Conservation (phyloP, 257 asterid species). For the Solanum gracilifrons region DNA sequence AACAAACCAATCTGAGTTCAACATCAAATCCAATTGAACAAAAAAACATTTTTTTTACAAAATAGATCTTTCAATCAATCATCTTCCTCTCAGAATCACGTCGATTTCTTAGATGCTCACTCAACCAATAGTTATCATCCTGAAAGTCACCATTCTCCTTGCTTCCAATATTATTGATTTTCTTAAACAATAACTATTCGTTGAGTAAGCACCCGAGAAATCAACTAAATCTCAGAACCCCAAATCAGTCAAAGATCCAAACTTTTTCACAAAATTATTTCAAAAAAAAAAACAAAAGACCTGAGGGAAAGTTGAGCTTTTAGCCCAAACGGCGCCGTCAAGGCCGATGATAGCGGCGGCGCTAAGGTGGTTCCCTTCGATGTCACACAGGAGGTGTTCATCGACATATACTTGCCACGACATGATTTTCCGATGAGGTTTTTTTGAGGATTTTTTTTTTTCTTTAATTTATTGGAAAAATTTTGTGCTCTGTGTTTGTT, state of each 20-base stretch:
- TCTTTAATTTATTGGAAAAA: not conserved
- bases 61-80: not conserved
- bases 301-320: slow-evolving; percentile 64
- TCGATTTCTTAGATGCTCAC: not conserved
- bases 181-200: not conserved
- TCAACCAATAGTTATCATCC: not conserved
- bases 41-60: not conserved
- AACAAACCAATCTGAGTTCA: not conserved
- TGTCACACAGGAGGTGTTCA: slow-evolving; percentile 64
- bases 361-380: slow-evolving; percentile 47
- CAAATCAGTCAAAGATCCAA: not conserved
- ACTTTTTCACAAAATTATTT: not conserved
- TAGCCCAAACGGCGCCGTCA: slow-evolving; percentile 85
- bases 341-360: slow-evolving; percentile 76
- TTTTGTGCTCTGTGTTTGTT: not conserved
- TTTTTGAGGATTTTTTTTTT: not conserved
- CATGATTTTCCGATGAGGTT: slow-evolving; percentile 17
- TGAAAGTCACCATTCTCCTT: not conserved
- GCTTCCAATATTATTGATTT: not conserved
- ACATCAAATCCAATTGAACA: not conserved
- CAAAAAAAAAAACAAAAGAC: slow-evolving; percentile 5
- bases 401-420: slow-evolving; percentile 95
- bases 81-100: not conserved
- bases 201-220: not conserved
- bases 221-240: not conserved